Base-by-base conservation (phyloP, 257 asterid species). In the Penstemon barbatus region DNA sequence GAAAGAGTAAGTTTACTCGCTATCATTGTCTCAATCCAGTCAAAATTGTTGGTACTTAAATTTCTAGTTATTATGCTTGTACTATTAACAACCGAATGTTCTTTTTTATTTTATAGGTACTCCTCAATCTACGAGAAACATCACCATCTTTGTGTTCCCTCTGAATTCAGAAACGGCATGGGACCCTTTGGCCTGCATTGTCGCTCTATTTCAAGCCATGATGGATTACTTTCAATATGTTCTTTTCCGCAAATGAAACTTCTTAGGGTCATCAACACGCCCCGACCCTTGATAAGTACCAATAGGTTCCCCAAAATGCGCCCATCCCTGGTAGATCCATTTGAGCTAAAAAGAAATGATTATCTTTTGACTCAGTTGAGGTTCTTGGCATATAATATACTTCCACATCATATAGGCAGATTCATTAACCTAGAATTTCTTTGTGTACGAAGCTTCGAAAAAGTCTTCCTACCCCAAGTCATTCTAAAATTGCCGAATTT, bases 371-470 rank as follows among this genome's bases (percentile, higher is more conserved):
- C 58, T 70, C 41, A 70, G 6, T 71, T 70, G 69, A 70, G 69
- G 50, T 75, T 57, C 73, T 70, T 75, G 33, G 40, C 59, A 0
- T 1, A 36, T 7, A 0, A 1, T 7, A 2, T 3, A 1, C n/a
- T 65, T 3, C 51, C 56, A 13, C 6, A 49, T 4, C 57, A 69
- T 3, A 36, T 64, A 49, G 41, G 9, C 50, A 57, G n/a, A 5
- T 61, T 70, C 4, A 8, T 40, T 6, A 68, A 68, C 58, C 65
- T 74, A 0, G 61, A 68, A 64, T 51, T 65, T 49, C 64, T 75
- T 57, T 5, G 13, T 42, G 6, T 62, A 9, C 4, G 50, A 4
- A 40, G 52, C 50, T 0, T 4, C n/a, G 2, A 13, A 0, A 8
- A 13, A 19, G 15, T 63, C 25, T 3, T 36, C 9, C 10, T 69